Base-by-base conservation (phyloP, 148 eudicot genomes). In the Rhododendron mucronatum region DNA sequence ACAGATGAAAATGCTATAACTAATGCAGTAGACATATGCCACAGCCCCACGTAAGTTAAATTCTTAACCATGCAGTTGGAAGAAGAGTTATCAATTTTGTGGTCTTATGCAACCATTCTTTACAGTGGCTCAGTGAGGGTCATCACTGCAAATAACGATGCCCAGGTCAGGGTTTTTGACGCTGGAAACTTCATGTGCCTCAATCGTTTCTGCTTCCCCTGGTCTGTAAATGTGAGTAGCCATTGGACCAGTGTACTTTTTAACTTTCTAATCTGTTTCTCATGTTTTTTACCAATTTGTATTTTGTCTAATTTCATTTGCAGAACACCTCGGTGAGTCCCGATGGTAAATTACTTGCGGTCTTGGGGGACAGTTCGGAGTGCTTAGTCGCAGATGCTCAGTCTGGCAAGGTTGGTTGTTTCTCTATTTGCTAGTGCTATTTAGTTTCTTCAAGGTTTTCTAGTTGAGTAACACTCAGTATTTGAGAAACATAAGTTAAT, bases 151-250 rank as follows among this genome's bases (percentile, higher is more conserved):
- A 96, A 96, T 89, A 95, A 96, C 80, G 99, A 95, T 90, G 94
- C 97, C 79, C 94, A 89, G 88, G 93, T 96, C 78, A 91, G 97
- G 85, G 87, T 96, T 20, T 90, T 95, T 85, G 98, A 94, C 84
- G 89, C 92, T 6, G 86, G 57, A 35, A 94, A 90, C 55, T 96
- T 94, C 55, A 76, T 90, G 39, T 92, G 98, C 87, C 79, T 93
- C 7, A 90, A 82, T 67, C 81, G 85, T 39, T 94, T 91, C 91
- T 78, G 89, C 57, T 96, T 92, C 84, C 97, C 96, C 11, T 96
- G 99, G 99, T 92, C 98, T 57, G 98, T 96, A 15, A 96, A 96
- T 90, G 99, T 96, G 91, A 93, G 99, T 85, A 41, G 69, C 59
- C n/a, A 33, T 13, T 12, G 76, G 41, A 47, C 77, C 10, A 13